A percentile compares a stretch with the other conserved stretches of the same genome.
Conservation (phyloP, 352 stramenopile species). For the Thraustochytrium striatum region DNA sequence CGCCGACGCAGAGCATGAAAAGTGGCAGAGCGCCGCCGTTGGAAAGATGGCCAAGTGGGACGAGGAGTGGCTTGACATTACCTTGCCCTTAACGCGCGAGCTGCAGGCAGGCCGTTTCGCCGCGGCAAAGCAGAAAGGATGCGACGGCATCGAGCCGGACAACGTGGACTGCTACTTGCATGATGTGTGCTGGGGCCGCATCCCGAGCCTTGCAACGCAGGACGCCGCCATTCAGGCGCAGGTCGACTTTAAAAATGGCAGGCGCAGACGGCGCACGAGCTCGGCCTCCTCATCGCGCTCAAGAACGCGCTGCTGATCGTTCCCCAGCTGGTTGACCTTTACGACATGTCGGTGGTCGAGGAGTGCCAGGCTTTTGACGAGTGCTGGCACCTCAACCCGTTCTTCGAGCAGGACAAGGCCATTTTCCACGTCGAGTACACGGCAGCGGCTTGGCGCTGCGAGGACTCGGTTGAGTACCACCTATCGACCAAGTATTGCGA, state of each 20-base stretch:
- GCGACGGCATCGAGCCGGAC: slow-evolving; percentile 61
- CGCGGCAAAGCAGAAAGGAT: slow-evolving; percentile 59
- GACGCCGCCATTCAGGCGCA: slow-evolving; percentile 51
- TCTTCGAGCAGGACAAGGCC: neutral
- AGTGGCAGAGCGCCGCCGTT: slow-evolving; percentile 50
- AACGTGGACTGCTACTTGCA: slow-evolving; percentile 59
- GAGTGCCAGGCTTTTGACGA: slow-evolving; percentile 20
- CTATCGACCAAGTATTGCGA: slow-evolving; percentile 15
- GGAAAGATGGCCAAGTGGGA: slow-evolving; percentile 56
- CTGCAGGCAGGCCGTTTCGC: slow-evolving; percentile 58
- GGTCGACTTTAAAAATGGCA: slow-evolving; percentile 59
- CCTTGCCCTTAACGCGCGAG: slow-evolving; percentile 52
- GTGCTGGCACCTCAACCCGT: neutral
- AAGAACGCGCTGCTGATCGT: slow-evolving; percentile 59
- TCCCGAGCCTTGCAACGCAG: slow-evolving; percentile 51
- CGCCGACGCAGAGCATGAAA: slow-evolving; percentile 54
- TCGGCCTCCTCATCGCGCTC: slow-evolving; percentile 57
- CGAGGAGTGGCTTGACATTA: slow-evolving; percentile 48
- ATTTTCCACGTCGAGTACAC: slow-evolving; percentile 51
- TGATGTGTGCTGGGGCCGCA: slow-evolving; percentile 58
- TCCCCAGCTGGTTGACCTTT: neutral
- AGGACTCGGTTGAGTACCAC: neutral
- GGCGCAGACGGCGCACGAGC: slow-evolving; percentile 54
- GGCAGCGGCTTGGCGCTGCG: neutral
- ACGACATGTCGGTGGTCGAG: slow-evolving; percentile 27